phyloP scores from a whole-genome alignment of 1,284 basidiomycete genomes.

The Boletellus dicymbophilus region DNA sequence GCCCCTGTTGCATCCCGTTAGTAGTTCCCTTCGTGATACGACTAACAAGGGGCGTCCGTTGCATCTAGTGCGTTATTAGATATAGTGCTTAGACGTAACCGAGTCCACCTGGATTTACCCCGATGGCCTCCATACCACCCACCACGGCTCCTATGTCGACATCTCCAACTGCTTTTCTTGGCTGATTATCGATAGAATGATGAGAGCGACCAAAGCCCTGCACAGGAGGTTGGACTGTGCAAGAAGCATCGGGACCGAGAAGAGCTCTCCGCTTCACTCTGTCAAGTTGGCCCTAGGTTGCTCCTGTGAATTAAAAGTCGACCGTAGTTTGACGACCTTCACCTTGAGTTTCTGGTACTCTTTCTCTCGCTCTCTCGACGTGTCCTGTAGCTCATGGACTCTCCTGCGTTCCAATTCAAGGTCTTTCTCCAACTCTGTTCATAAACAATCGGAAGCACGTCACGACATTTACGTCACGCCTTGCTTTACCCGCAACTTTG shows the following conservation, averaged over 20 bases:
- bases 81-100: background rate
- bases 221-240: constrained; percentile 14
- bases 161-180: constrained; percentile 22
- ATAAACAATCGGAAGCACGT: constrained; percentile 2
- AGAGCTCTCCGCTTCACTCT: constrained; percentile 80
- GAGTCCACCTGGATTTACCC: constrained; percentile 41
- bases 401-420: constrained; percentile 77
- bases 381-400: constrained; percentile 70
- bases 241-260: constrained; percentile 40
- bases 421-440: constrained; percentile 71
- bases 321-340: constrained; percentile 2
- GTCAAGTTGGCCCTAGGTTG: constrained; percentile 56
- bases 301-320: constrained; percentile 56
- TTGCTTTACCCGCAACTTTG: constrained; percentile 57
- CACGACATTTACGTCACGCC: background rate
- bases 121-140: constrained; percentile 69
- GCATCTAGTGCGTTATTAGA: constrained; percentile 48
- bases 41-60: constrained; percentile 68
- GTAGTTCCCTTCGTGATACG: constrained; percentile 41
- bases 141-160: constrained; percentile 58
- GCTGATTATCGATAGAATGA: constrained; percentile 19
- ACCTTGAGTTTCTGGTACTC: constrained; percentile 88
- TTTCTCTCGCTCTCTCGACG: constrained; percentile 74
- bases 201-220: constrained; percentile 17
- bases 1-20: constrained; percentile 32